These are phyloP conservation scores for Backusella sp. DNA, from an alignment of 192 early-diverging fungal species.

Conservation along the genomic window DNA sequence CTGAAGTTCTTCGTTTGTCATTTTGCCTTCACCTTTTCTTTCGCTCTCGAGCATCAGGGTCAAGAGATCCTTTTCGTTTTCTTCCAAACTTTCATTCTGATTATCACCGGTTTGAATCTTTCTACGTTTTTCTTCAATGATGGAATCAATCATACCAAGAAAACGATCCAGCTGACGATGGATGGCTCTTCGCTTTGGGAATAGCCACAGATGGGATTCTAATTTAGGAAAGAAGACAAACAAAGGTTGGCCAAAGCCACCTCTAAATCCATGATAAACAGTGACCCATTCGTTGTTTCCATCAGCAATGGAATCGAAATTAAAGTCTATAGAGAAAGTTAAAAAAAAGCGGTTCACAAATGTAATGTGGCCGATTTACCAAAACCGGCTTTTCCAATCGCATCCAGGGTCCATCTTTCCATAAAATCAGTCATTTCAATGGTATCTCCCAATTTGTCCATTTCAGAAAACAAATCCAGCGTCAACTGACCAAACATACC, in stretches of 20 bases:
- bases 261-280: conserved; percentile 46
- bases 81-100: background rate
- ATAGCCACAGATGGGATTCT: conserved; percentile 21
- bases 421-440: background rate
- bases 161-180: conserved; percentile 17
- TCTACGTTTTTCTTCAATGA: conserved; percentile 20
- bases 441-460: background rate
- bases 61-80: conserved; percentile 29
- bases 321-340: background rate
- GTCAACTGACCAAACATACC: conserved; percentile 11
- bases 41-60: conserved; percentile 32
- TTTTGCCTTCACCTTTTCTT: background rate
- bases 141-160: background rate
- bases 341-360: too few relatives aligned
- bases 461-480: background rate
- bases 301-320: background rate
- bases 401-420: conserved; percentile 1
- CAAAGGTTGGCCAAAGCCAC: conserved; percentile 44
- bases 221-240: conserved; percentile 55
- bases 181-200: background rate
- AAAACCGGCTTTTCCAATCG: conserved; percentile 1
- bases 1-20: conserved; percentile 9
- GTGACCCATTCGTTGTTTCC: conserved; percentile 37
- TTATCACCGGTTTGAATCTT: background rate
- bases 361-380: background rate